Evolutionary conservation across 352 stramenopile species (phyloP).

Genomic region (Elongisporangium senticosum): DNA sequence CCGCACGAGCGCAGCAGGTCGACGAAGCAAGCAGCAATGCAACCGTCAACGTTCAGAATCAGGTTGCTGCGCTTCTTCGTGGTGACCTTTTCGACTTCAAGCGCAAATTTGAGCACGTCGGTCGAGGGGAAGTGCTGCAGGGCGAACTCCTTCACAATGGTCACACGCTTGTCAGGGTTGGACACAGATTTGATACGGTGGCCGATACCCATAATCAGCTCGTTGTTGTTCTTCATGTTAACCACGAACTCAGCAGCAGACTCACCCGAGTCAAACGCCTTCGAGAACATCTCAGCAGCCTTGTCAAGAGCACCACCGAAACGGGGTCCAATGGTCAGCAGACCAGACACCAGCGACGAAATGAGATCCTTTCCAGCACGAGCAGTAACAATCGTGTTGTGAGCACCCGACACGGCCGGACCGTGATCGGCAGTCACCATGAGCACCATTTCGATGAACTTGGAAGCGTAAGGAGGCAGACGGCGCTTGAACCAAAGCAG

Average conservation of each 20-base stretch:
- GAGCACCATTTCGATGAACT: slow-evolving; percentile 98
- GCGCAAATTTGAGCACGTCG: slow-evolving; percentile 93
- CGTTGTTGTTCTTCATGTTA: slow-evolving; percentile 92
- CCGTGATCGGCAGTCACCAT: slow-evolving; percentile 97
- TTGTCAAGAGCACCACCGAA: slow-evolving; percentile 96
- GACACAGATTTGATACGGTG: slow-evolving; percentile 94
- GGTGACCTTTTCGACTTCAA: slow-evolving; percentile 95
- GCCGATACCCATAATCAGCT: slow-evolving; percentile 97
- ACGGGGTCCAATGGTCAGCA: slow-evolving; percentile 94
- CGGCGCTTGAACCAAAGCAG: slow-evolving; percentile 95
- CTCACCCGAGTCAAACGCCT: slow-evolving; percentile 86
- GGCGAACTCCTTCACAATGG: slow-evolving; percentile 96
- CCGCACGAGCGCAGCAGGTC: slow-evolving; percentile 92
- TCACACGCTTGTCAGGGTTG: slow-evolving; percentile 96
- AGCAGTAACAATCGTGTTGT: slow-evolving; percentile 95
- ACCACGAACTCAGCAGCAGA: slow-evolving; percentile 90
- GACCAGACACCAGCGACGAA: slow-evolving; percentile 93
- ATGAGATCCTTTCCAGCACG: slow-evolving; percentile 96
- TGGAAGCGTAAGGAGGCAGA: slow-evolving; percentile 85
- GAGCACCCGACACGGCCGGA: slow-evolving; percentile 92
- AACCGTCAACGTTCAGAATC: slow-evolving; percentile 98
- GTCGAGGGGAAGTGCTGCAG: slow-evolving; percentile 92
- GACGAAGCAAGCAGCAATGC: slow-evolving; percentile 96
- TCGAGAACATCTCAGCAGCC: slow-evolving; percentile 90
- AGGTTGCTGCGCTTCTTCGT: slow-evolving; percentile 96